Evolutionary conservation across 2,329 filamentous ascomycete genomes (phyloP).

Genomic region (Coleophoma crateriformis): DNA sequence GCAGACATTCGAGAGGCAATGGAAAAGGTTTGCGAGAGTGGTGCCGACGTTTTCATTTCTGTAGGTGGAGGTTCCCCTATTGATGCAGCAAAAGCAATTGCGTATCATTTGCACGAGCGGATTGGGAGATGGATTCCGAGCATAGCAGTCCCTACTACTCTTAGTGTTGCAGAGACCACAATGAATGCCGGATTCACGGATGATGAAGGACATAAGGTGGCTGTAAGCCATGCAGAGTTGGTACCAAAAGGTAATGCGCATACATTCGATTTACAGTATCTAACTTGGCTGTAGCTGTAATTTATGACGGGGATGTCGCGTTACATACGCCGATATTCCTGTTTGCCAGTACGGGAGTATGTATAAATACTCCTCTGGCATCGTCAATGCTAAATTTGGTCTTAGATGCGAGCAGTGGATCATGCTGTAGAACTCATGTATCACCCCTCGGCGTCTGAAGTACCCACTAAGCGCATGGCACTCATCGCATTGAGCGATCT

Average conservation of each 20-base stretch:
- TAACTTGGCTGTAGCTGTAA: constrained; percentile 28
- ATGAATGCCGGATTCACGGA: constrained; percentile 45
- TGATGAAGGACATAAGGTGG: constrained; percentile 41
- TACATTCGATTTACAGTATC: neutral
- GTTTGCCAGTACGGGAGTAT: constrained; percentile 40
- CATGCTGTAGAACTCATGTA: constrained; percentile 50
- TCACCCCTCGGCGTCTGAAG: constrained; percentile 43
- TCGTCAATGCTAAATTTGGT: too few species aligned
- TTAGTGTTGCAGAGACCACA: constrained; percentile 50
- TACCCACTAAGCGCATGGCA: constrained; percentile 39
- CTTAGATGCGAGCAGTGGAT: constrained; percentile 42
- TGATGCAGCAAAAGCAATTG: constrained; percentile 42
- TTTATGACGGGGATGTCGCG: constrained; percentile 47
- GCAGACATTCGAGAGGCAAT: constrained; percentile 47
- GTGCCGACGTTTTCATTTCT: constrained; percentile 47
- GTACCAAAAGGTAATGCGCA: constrained; percentile 28
- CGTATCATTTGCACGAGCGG: constrained; percentile 35
- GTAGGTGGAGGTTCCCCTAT: constrained; percentile 51
- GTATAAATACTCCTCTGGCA: neutral
- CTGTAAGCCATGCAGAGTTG: constrained; percentile 34
- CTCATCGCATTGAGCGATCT: constrained; percentile 38
- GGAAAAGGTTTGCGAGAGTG: constrained; percentile 35
- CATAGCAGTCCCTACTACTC: constrained; percentile 42
- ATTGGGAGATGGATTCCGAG: constrained; percentile 34
- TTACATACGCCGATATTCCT: constrained; percentile 42